Evolutionary conservation across 306 rosid species (phyloP), one percentile per base, ranked within the genome.

Genomic region (Sindora glabra): DNA sequence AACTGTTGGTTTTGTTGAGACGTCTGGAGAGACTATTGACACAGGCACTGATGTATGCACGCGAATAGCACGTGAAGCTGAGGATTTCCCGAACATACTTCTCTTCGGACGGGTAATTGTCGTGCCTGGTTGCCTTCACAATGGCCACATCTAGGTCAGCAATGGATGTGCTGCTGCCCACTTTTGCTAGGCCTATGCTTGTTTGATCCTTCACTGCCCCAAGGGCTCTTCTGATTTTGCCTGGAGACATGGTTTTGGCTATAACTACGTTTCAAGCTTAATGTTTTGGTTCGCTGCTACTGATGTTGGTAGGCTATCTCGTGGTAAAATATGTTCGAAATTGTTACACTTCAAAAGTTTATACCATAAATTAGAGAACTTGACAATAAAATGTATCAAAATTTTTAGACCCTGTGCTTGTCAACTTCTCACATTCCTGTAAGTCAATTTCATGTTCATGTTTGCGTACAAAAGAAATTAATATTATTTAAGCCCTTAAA

Each of bases 201-300:
- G 96, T 92, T 58, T 74, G 83, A 82, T 92, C 99, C 82, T 92
- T 92, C 27, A 92, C 95, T 4, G 90, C 96, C 36, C 95, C 96
- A 42, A 92, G 56, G 49, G 99, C 99, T 72, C 61, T 80, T 76
- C 86, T 81, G 14, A 92, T 61, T 63, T 80, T 86, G 79, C 85
- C 83, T 26, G 78, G 81, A 33, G 85, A 65, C 96, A 89, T 87
- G 9, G 5, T 13, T 41, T 45, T 10, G 8, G 12, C 8, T 59
- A 38, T 11, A 3, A 10, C 10, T 56, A n/a, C 27, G 8, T 54
- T 66, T 37, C 41, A 62, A 2, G 40, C 36, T 26, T 68, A 37
- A 62, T 68, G 24, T 51, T 27, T 27, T 27, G 32, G 6, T 27
- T 6, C 32, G 3, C 6, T 27, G 32, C 6, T 27, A 3, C 18